Conservation (phyloP, 2,329 filamentous ascomycete species). For the Trichophyton verrucosum region DNA sequence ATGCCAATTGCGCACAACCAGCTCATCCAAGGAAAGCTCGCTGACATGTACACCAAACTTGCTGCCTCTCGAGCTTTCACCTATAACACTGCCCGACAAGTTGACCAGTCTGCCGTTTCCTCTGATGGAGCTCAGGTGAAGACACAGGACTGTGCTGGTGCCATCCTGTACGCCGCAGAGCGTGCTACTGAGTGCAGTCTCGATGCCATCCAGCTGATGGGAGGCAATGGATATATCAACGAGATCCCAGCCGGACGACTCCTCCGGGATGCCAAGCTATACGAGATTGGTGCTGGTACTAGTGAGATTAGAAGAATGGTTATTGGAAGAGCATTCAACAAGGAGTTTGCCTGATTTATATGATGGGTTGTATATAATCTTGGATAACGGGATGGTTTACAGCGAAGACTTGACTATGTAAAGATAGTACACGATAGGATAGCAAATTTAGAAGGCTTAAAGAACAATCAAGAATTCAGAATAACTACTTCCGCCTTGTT, state of each 20-base stretch:
- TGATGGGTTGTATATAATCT: neutral
- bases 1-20: conserved; percentile 82
- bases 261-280: conserved; percentile 65
- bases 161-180: conserved; percentile 87
- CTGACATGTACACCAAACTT: conserved; percentile 95
- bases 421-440: conserved; percentile 1
- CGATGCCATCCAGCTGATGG: conserved; percentile 55
- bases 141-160: conserved; percentile 88
- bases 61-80: conserved; percentile 78
- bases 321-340: conserved; percentile 84
- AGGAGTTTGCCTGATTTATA: conserved; percentile 43
- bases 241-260: conserved; percentile 84
- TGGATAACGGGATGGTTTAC: conserved; percentile 2
- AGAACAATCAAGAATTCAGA: neutral
- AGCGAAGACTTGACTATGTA: neutral
- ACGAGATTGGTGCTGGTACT: conserved; percentile 94
- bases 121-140: conserved; percentile 38
- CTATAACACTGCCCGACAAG: conserved; percentile 63
- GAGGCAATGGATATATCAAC: conserved; percentile 91
- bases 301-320: conserved; percentile 91
- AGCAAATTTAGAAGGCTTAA: neutral
- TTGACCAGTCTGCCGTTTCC: conserved; percentile 56
- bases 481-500: neutral
- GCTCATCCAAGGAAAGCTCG: conserved; percentile 80
- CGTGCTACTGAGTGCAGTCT: conserved; percentile 69